Evolutionary conservation across 2,329 filamentous ascomycete species (phyloP).

Genomic region (Chaetomium olivaceum): DNA sequence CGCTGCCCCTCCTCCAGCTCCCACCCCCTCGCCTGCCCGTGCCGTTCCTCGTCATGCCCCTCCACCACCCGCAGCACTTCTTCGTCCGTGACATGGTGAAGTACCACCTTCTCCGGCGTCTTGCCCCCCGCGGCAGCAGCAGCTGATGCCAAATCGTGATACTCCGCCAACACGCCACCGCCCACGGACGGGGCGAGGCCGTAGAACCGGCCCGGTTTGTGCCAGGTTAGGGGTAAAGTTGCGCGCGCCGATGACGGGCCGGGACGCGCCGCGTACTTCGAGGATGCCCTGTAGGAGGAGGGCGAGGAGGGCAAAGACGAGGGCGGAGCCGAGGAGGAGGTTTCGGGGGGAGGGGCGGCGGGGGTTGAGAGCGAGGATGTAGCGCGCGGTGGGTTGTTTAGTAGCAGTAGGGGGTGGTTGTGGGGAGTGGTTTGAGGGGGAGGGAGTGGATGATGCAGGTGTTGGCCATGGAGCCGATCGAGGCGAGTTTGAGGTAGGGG

Average conservation of each 20-base stretch:
- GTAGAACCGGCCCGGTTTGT: conserved; percentile 22
- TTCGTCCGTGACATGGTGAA: conserved; percentile 30
- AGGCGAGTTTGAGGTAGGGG: conserved; percentile 74
- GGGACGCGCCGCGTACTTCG: conserved; percentile 60
- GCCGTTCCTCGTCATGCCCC: conserved; percentile 49
- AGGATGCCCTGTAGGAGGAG: conserved; percentile 64
- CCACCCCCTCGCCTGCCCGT: conserved; percentile 64
- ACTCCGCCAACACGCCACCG: conserved; percentile 1
- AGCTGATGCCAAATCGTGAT: not conserved
- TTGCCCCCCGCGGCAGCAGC: not conserved
- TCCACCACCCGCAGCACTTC: conserved; percentile 47
- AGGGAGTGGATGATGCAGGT: conserved; percentile 79
- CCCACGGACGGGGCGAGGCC: not conserved
- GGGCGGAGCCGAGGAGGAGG: conserved; percentile 54
- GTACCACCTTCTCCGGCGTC: conserved; percentile 20
- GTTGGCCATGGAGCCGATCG: conserved; percentile 72
- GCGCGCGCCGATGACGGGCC: conserved; percentile 57
- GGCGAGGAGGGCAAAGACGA: conserved; percentile 62
- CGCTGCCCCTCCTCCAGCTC: conserved; percentile 65
- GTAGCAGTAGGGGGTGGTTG: conserved; percentile 38
- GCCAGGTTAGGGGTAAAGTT: conserved; percentile 54
- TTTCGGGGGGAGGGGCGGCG: conserved; percentile 52
- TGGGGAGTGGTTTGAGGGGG: conserved; percentile 57
- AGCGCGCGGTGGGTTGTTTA: conserved; percentile 53
- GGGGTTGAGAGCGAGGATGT: conserved; percentile 66